A percentile compares a stretch with the other conserved stretches of the same genome.
phyloP scores from a whole-genome alignment of 148 eudicot species.

The Rhododendron simsii region DNA sequence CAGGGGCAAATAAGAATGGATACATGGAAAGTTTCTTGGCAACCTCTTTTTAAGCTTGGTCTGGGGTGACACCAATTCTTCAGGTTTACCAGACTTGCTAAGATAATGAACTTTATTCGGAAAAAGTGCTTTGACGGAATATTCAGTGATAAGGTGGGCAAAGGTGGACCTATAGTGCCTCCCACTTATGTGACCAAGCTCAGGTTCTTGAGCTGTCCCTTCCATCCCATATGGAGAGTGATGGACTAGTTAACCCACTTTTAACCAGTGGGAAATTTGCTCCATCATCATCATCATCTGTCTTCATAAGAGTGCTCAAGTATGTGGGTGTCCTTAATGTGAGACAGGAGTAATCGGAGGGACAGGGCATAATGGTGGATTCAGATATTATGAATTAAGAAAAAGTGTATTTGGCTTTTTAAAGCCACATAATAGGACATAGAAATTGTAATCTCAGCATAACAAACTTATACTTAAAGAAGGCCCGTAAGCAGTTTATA shows the following conservation, averaged over 20 bases:
- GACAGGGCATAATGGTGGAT: constrained; percentile 10
- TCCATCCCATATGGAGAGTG: constrained; percentile 20
- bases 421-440: background rate
- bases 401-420: background rate
- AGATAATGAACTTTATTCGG: background rate
- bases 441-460: background rate
- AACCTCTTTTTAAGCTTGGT: constrained; percentile 1
- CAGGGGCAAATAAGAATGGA: background rate
- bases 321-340: background rate
- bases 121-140: background rate
- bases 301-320: constrained; percentile 14
- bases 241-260: constrained; percentile 11
- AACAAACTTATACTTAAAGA: background rate
- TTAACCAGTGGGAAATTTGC: background rate
- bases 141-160: constrained; percentile 1
- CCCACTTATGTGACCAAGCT: constrained; percentile 22
- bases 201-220: constrained; percentile 23
- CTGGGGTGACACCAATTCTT: background rate
- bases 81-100: background rate
- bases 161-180: constrained; percentile 38
- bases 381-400: background rate
- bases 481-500: background rate
- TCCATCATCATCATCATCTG: constrained; percentile 18
- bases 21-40: background rate
- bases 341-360: constrained; percentile 20